A percentile compares a stretch with the other conserved stretches of the same genome.
Conservation (phyloP, 2,329 filamentous ascomycete species). For the Ceratocystis smalleyi region DNA sequence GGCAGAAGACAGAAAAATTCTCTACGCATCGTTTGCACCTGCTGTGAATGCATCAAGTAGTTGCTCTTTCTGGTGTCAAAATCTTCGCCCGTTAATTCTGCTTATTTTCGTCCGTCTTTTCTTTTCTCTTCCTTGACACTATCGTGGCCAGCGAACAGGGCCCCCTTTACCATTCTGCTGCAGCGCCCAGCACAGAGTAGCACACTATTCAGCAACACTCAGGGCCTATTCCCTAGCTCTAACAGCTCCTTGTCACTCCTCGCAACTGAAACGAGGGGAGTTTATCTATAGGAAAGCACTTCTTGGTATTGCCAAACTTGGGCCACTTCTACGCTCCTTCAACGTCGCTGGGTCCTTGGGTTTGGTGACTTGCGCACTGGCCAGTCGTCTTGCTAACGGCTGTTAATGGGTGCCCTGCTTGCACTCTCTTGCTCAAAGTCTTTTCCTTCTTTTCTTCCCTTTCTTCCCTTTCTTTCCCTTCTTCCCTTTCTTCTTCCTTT, state of each 20-base stretch:
- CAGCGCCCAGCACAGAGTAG: background rate
- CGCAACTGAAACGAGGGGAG: slow-evolving; percentile 2
- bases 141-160: background rate
- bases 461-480: background rate
- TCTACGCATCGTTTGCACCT: no score
- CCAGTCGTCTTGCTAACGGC: background rate
- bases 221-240: background rate
- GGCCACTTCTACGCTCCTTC: background rate
- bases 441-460: background rate
- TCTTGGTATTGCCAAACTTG: background rate
- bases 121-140: background rate
- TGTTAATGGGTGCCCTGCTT: background rate
- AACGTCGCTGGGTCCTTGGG: background rate
- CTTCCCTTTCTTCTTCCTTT: background rate
- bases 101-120: background rate
- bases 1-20: no score
- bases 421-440: background rate
- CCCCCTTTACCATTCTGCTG: background rate
- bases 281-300: background rate
- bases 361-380: background rate
- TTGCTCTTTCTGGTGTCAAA: background rate
- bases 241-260: background rate
- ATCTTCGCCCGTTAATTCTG: background rate
- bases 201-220: background rate
- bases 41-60: no score